phyloP scores from a whole-genome alignment of 2,329 filamentous ascomycete species.

The Monosporascus ibericus region DNA sequence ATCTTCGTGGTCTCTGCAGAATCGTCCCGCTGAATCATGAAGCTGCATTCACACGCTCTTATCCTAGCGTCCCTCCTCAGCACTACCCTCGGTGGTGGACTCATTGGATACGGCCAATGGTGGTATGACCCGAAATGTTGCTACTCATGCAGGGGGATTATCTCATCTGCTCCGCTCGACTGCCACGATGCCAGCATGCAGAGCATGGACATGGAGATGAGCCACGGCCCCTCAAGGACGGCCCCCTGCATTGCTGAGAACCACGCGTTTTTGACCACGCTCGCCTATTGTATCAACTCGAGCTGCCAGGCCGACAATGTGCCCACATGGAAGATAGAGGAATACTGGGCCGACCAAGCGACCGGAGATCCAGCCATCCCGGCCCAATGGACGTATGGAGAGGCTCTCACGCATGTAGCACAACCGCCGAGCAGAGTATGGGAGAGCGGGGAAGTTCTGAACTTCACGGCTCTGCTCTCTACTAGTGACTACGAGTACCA shows the following conservation, averaged over 20 bases:
- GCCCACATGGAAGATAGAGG: conserved; percentile 14
- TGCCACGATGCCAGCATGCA: neutral
- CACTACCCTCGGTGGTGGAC: neutral
- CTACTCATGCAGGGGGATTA: neutral
- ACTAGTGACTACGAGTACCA: conserved; percentile 6
- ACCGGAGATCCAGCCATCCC: conserved; percentile 10
- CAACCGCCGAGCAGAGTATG: conserved; percentile 5
- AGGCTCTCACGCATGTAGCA: conserved; percentile 10
- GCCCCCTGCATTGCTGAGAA: conserved; percentile 2
- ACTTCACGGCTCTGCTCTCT: conserved; percentile 12
- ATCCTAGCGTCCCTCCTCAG: neutral
- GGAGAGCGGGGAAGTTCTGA: conserved; percentile 8
- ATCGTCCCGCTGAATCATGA: neutral
- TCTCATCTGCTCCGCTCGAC: neutral
- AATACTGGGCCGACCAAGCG: conserved; percentile 17
- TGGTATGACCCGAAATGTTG: conserved; percentile 1
- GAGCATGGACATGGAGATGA: conserved; percentile 2
- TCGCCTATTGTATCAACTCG: conserved; percentile 1
- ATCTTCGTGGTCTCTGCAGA: neutral
- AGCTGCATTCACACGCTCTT: neutral
- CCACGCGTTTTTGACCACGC: conserved; percentile 1
- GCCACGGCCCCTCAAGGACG: neutral
- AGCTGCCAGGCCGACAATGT: conserved; percentile 3
- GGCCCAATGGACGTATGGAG: conserved; percentile 19
- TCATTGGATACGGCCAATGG: conserved; percentile 2